Conservation (phyloP, 2,329 filamentous ascomycete genomes). For the Trichoderma sp. region DNA sequence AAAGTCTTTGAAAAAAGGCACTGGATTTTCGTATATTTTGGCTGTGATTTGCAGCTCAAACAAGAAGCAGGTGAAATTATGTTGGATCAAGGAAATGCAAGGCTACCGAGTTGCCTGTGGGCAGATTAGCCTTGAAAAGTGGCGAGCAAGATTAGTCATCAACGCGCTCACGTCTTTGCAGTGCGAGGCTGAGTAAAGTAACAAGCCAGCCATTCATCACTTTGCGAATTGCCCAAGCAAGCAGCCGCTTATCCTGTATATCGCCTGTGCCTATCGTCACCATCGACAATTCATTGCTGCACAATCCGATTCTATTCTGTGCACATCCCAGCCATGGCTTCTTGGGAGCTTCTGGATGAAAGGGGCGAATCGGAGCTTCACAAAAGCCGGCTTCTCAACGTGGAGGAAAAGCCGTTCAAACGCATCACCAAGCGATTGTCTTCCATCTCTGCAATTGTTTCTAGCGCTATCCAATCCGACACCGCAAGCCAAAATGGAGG, state of each 20-base stretch:
- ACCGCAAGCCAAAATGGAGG: slow-evolving; percentile 42
- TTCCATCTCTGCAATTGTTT: slow-evolving; percentile 64
- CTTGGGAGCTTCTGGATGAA: slow-evolving; percentile 70
- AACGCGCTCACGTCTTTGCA: slow-evolving; percentile 7
- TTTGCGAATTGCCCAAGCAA: not conserved
- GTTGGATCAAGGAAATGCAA: slow-evolving; percentile 6
- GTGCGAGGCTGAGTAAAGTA: slow-evolving; percentile 8
- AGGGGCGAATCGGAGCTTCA: slow-evolving; percentile 82
- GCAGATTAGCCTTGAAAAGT: not conserved
- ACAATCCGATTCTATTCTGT: not conserved
- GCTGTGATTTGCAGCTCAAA: not conserved
- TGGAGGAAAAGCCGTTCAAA: slow-evolving; percentile 92
- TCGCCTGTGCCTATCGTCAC: too few relatives aligned
- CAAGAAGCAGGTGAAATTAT: not conserved
- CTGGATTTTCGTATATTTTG: not conserved
- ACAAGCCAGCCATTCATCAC: not conserved
- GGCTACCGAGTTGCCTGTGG: not conserved
- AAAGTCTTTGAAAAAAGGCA: not conserved
- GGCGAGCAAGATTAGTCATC: slow-evolving; percentile 14
- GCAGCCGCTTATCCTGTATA: too few relatives aligned
- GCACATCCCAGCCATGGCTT: slow-evolving; percentile 38
- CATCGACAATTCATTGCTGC: not conserved
- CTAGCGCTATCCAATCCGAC: slow-evolving; percentile 28
- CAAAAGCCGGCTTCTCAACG: slow-evolving; percentile 80
- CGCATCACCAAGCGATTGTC: slow-evolving; percentile 82